A percentile compares a stretch with the other conserved stretches of the same genome.
phyloP scores from a whole-genome alignment of 257 asterid genomes.

The Primulina eburnea region DNA sequence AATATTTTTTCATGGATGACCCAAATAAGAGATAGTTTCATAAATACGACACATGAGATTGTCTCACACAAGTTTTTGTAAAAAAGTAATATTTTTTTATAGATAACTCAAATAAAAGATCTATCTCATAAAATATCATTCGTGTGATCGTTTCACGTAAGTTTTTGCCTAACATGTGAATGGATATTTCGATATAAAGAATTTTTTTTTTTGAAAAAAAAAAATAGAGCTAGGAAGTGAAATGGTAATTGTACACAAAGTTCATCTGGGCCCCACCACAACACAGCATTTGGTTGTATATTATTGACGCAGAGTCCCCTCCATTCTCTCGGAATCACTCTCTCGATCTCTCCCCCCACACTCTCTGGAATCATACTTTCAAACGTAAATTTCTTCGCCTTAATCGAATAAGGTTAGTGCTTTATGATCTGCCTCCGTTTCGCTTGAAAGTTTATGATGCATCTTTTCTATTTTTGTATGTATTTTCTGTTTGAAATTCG shows the following conservation, averaged over 20 bases:
- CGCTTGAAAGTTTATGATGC: conserved; percentile 4
- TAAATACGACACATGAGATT: no score
- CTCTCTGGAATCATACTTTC: conserved; percentile 19
- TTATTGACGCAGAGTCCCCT: conserved; percentile 23
- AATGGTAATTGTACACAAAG: neutral
- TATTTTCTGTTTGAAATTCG: conserved; percentile 23
- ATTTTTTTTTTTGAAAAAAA: no score
- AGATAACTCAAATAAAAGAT: no score
- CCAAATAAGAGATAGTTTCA: no score
- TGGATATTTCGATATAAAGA: no score
- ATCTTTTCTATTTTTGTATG: neutral
- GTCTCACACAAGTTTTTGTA: no score
- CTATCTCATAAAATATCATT: no score
- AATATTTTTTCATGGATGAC: no score
- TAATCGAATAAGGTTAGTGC: conserved; percentile 22
- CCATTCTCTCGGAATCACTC: neutral
- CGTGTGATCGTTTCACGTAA: no score
- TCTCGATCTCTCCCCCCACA: conserved; percentile 7
- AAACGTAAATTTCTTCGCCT: conserved; percentile 12
- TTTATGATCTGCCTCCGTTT: conserved; percentile 18
- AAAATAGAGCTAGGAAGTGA: no score
- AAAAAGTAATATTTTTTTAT: no score
- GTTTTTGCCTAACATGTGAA: no score
- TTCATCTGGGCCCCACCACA: conserved; percentile 31
- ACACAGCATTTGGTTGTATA: conserved; percentile 10